phyloP scores from a whole-genome alignment of 805 yeast species.

The Nakazawaea anatomiae region DNA sequence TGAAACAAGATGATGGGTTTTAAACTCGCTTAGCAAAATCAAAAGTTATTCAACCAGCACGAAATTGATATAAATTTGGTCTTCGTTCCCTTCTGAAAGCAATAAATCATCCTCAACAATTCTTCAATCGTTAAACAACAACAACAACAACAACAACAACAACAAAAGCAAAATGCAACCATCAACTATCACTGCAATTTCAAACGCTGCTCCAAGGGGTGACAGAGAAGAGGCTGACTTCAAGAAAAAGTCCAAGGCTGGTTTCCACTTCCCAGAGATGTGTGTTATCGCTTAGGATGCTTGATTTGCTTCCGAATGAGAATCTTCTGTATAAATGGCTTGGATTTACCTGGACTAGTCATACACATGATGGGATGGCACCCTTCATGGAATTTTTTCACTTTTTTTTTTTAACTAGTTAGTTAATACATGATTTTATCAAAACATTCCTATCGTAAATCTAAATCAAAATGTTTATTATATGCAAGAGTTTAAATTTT shows the following conservation, averaged over 20 bases:
- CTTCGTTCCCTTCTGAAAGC: no score
- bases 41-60: no score
- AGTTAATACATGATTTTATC: no score
- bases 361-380: neutral
- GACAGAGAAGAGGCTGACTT: conserved; percentile 1
- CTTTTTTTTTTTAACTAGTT: neutral
- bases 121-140: neutral
- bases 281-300: neutral
- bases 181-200: conserved; percentile 2
- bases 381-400: neutral
- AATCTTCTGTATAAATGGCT: neutral
- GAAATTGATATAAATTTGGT: no score
- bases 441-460: neutral
- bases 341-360: neutral
- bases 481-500: neutral
- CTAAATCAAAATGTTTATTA: neutral
- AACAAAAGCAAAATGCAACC: conserved; percentile 2
- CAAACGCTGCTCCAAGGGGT: conserved; percentile 8
- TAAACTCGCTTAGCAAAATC: no score
- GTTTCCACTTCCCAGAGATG: neutral
- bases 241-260: neutral
- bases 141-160: no score
- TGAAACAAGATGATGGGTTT: no score
- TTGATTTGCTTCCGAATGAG: neutral
- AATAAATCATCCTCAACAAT: neutral